A percentile compares a stretch with the other conserved stretches of the same genome.
Conservation (phyloP, 352 stramenopile genomes). For the Phytophthora sp. region DNA sequence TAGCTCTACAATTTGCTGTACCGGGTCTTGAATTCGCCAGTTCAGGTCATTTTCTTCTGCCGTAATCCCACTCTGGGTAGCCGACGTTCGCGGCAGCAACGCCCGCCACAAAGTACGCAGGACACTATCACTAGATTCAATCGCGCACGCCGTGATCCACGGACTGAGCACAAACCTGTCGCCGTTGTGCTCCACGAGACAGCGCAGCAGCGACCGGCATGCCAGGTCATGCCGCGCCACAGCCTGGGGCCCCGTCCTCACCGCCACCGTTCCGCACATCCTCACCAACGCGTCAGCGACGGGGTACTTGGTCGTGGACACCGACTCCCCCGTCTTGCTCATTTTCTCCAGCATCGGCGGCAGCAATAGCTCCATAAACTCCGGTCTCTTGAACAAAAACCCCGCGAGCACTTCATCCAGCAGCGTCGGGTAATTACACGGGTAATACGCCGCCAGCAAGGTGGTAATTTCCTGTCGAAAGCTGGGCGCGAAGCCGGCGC, state of each 20-base stretch:
- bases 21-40: conserved; percentile 50
- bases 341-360: conserved; percentile 78
- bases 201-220: conserved; percentile 74
- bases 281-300: conserved; percentile 69
- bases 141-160: conserved; percentile 71
- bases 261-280: conserved; percentile 29
- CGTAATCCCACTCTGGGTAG: conserved; percentile 4
- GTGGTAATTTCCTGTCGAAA: conserved; percentile 78
- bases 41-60: conserved; percentile 16
- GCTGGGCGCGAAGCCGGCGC: conserved; percentile 64
- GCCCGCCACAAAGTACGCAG: conserved; percentile 52
- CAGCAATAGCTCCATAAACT: conserved; percentile 73
- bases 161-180: conserved; percentile 78
- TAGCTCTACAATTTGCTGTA: conserved; percentile 61
- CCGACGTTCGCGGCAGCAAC: conserved; percentile 33
- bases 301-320: conserved; percentile 65
- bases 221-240: conserved; percentile 61
- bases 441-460: conserved; percentile 82
- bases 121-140: conserved; percentile 61
- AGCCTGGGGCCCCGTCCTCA: conserved; percentile 16
- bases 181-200: conserved; percentile 75
- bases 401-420: conserved; percentile 79
- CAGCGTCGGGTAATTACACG: conserved; percentile 80
- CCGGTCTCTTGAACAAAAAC: conserved; percentile 81
- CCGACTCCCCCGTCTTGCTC: conserved; percentile 64